These are phyloP conservation scores for Xylaria sp. DNA, from an alignment of 495 filamentous ascomycete species.

Conservation along the genomic window DNA sequence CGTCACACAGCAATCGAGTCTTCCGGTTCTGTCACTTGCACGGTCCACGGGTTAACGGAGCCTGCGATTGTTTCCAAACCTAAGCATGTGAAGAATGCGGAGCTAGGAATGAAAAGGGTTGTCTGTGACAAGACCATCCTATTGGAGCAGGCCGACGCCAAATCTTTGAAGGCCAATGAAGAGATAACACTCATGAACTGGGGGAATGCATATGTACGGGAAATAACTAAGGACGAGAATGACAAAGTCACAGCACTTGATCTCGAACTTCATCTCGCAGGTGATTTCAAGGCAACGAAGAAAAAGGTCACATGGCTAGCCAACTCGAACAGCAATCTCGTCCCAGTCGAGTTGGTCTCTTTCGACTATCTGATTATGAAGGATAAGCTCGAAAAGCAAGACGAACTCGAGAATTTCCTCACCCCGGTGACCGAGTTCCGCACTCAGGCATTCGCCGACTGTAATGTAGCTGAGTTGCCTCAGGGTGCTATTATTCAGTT, in stretches of 20 bases:
- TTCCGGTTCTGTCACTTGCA: slow-evolving; percentile 42
- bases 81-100: slow-evolving; percentile 76
- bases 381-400: slow-evolving; percentile 76
- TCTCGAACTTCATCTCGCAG: slow-evolving; percentile 76
- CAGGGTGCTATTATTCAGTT: slow-evolving; percentile 81
- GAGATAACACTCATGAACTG: slow-evolving; percentile 89
- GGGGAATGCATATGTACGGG: slow-evolving; percentile 82
- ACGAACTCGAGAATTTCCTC: slow-evolving; percentile 73
- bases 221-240: slow-evolving; percentile 61
- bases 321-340: slow-evolving; percentile 65
- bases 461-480: slow-evolving; percentile 72
- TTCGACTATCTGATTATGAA: slow-evolving; percentile 85
- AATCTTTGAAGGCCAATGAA: slow-evolving; percentile 73
- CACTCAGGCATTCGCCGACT: slow-evolving; percentile 70
- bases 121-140: slow-evolving; percentile 68
- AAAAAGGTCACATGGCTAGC: slow-evolving; percentile 81
- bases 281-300: slow-evolving; percentile 87
- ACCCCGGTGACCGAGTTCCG: slow-evolving; percentile 71
- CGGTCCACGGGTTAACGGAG: slow-evolving; percentile 19
- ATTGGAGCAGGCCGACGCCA: slow-evolving; percentile 79
- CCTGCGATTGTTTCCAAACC: slow-evolving; percentile 69
- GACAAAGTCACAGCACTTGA: slow-evolving; percentile 66
- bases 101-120: slow-evolving; percentile 78
- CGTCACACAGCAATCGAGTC: slow-evolving; percentile 73
- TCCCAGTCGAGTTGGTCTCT: slow-evolving; percentile 74